A percentile compares a stretch with the other conserved stretches of the same genome.
These are phyloP conservation scores for Chimonanthus praecox DNA, from an alignment of 164 flowering plant genomes.

Conservation along the genomic window DNA sequence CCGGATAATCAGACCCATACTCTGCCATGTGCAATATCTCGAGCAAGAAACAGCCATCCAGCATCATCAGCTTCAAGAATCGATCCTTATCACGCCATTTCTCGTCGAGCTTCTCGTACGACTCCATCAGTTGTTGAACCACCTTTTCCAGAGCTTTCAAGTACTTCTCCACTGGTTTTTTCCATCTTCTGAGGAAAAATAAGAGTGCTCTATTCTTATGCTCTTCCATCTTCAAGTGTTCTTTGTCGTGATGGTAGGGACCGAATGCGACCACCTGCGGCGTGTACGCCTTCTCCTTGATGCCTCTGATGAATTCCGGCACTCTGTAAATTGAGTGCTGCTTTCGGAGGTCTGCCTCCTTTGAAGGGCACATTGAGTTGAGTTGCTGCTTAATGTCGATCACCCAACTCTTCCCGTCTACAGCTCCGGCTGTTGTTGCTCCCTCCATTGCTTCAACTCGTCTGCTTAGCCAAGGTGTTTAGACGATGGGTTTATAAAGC, in stretches of 20 bases:
- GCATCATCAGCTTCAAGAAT: conserved; percentile 13
- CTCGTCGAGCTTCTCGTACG: conserved; percentile 2
- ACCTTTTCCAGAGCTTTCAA: not conserved
- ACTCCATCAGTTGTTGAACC: conserved; percentile 1
- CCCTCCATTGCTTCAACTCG: no score
- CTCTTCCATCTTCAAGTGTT: conserved; percentile 10
- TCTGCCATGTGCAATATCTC: conserved; percentile 2
- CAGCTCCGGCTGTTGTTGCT: no score
- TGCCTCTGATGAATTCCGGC: not conserved
- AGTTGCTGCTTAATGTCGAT: not conserved
- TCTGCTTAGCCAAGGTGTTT: no score
- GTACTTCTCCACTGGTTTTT: not conserved
- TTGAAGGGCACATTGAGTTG: not conserved
- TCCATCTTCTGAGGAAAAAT: not conserved
- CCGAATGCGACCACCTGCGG: conserved; percentile 12
- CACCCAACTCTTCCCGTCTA: not conserved
- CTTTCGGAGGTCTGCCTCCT: conserved; percentile 3
- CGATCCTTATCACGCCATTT: not conserved
- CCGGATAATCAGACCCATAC: not conserved
- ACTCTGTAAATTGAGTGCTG: conserved; percentile 13
- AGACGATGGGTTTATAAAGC: no score
- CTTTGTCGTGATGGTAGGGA: conserved; percentile 14
- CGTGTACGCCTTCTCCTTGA: conserved; percentile 3
- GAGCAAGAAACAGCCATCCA: conserved; percentile 14
- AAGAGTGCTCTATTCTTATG: conserved; percentile 14